These are phyloP conservation scores for Dothistroma pini DNA, from an alignment of 2,329 filamentous ascomycete genomes.

Conservation along the genomic window DNA sequence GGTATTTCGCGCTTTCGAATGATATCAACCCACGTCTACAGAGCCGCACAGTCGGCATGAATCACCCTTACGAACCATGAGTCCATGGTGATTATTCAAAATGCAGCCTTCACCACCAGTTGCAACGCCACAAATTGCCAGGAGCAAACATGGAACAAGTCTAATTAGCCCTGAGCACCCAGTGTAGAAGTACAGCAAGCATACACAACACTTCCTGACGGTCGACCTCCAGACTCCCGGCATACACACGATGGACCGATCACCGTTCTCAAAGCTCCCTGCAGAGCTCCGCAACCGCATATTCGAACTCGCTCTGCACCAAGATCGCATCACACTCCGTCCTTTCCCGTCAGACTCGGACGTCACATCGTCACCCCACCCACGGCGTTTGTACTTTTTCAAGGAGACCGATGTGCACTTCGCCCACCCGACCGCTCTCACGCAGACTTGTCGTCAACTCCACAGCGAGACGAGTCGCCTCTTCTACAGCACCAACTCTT, in stretches of 20 bases:
- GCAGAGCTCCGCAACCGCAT: slow-evolving; percentile 5
- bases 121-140: background rate
- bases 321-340: background rate
- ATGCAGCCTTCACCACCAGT: background rate
- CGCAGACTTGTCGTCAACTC: background rate
- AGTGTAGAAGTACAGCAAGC: background rate
- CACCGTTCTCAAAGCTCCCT: background rate
- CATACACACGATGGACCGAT: background rate
- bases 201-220: background rate
- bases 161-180: background rate
- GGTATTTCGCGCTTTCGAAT: background rate
- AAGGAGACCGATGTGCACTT: background rate
- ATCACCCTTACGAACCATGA: background rate
- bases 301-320: slow-evolving; percentile 1
- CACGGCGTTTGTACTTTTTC: background rate
- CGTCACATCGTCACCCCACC: background rate
- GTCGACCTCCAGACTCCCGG: background rate
- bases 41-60: background rate
- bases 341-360: background rate
- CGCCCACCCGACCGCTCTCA: background rate
- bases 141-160: background rate
- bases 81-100: background rate
- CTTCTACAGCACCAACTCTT: background rate
- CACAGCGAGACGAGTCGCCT: background rate
- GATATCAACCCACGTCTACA: background rate